Evolutionary conservation across 805 yeast species (phyloP).

Genomic region (Wickerhamiella azymoides): DNA sequence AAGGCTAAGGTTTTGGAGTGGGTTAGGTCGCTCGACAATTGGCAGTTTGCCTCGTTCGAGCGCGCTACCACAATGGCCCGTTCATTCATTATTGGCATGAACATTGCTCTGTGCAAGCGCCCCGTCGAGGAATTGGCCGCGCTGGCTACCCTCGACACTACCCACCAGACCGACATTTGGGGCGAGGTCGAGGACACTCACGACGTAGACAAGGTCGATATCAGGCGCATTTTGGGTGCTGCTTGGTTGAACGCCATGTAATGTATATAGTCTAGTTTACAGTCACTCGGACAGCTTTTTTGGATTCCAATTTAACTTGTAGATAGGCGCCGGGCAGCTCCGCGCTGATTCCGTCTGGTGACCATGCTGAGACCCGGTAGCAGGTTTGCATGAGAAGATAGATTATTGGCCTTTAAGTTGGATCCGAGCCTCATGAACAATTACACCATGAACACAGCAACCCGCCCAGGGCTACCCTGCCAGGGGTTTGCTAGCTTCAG

Average conservation of each 20-base stretch:
- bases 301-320: no score
- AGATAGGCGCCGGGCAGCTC: no score
- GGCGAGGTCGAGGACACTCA: constrained; percentile 98
- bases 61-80: constrained; percentile 76
- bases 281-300: no score
- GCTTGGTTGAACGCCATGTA: constrained; percentile 45
- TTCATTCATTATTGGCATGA: constrained; percentile 71
- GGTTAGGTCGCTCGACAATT: constrained; percentile 47
- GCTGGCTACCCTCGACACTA: constrained; percentile 67
- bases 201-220: constrained; percentile 88
- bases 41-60: constrained; percentile 81
- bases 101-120: constrained; percentile 34
- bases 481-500: no score
- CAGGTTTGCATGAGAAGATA: no score
- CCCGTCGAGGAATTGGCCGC: constrained; percentile 59
- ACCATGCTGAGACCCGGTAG: no score
- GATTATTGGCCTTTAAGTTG: no score
- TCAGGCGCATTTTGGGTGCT: constrained; percentile 66
- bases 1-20: constrained; percentile 50
- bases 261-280: no score
- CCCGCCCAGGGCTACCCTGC: no score
- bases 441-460: no score
- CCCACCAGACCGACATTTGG: constrained; percentile 81
- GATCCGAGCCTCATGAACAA: no score
- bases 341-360: no score